Percentiles rank a stretch among this genome's conserved stretches.
Evolutionary conservation across 163 green algal genomes (phyloP).

Genomic region (Trebouxia gelatinosa): DNA sequence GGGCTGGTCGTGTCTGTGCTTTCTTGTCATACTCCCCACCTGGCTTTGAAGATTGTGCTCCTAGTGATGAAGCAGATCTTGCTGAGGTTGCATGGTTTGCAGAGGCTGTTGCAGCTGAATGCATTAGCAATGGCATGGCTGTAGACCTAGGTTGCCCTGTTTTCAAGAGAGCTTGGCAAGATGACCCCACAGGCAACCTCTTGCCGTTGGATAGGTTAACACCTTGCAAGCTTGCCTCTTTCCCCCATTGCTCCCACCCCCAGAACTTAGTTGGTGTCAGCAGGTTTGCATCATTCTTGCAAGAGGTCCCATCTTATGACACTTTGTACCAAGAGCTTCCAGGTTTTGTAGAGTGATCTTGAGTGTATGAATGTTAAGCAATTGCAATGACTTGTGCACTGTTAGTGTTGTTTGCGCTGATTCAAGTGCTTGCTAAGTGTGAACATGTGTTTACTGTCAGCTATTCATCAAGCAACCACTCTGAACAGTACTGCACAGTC

Average conservation of each 20-base stretch:
- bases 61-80: neutral
- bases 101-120: neutral
- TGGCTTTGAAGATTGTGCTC: neutral
- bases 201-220: neutral
- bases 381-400: too few species aligned
- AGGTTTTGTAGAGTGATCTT: too few species aligned
- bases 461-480: too few species aligned
- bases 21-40: neutral
- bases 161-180: neutral
- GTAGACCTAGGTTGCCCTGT: neutral
- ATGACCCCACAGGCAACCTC: conserved; percentile 8
- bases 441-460: too few species aligned
- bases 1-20: neutral
- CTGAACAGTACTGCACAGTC: too few species aligned
- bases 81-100: conserved; percentile 1
- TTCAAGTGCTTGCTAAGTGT: too few species aligned
- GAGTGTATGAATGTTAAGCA: too few species aligned
- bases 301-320: too few species aligned
- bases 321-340: too few species aligned
- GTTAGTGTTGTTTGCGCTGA: too few species aligned
- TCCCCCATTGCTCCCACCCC: too few species aligned
- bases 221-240: neutral
- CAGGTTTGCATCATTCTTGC: neutral
- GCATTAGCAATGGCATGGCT: neutral
- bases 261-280: too few species aligned